These are phyloP conservation scores for Hordeum vulgare DNA, from an alignment of 176 grass and related monocot genomes.

Conservation along the genomic window MorexV3_pseudomolecules_assembly NC_058519.1:43332157-43332656, in stretches of 20 bases:
- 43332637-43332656: background rate
- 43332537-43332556: constrained; percentile 20
- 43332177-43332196: background rate
- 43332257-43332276: constrained; percentile 20
- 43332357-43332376: background rate
- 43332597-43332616: background rate
- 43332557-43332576: background rate
- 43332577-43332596: constrained; percentile 25
- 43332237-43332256: background rate
- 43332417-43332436: background rate
- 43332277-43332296: constrained; percentile 11
- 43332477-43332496: background rate
- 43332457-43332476: constrained; percentile 44
- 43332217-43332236: background rate
- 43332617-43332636: constrained; percentile 56
- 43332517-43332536: background rate
- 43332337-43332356: background rate
- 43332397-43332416: background rate
- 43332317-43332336: background rate
- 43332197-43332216: background rate
- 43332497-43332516: background rate
- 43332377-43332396: constrained; percentile 8
- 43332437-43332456: background rate
- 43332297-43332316: background rate
- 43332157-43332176: background rate